Conservation (phyloP, 768 basidiomycete genomes). For the Mycena galericulata region DNA sequence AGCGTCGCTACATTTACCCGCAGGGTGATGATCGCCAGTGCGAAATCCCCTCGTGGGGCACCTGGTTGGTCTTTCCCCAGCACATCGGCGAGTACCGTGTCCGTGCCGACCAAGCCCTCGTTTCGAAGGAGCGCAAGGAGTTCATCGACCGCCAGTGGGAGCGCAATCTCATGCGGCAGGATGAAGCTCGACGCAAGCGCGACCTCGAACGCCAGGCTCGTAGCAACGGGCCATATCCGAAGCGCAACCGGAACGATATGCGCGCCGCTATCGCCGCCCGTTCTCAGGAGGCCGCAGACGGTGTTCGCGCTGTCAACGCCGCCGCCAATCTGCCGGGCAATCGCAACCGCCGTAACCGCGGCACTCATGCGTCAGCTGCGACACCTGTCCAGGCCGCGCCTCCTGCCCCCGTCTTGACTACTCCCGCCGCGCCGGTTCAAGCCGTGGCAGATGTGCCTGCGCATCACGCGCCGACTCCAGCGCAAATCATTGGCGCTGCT, state of each 20-base stretch:
- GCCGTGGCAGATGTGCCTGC: not conserved
- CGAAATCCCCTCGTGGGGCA: not conserved
- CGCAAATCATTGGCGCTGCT: not conserved
- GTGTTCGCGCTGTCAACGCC: not conserved
- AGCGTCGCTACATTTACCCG: not conserved
- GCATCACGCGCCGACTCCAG: not conserved
- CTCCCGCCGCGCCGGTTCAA: too few species aligned
- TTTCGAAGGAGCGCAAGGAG: not conserved
- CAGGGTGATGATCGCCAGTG: not conserved
- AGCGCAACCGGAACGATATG: not conserved
- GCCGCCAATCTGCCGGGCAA: not conserved
- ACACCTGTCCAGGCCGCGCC: not conserved
- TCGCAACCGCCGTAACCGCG: not conserved
- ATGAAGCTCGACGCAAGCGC: not conserved
- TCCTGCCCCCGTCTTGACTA: too few species aligned
- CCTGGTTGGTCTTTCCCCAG: not conserved
- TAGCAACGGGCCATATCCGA: not conserved
- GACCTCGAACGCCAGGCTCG: not conserved
- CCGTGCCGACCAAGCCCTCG: not conserved
- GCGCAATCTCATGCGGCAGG: not conserved
- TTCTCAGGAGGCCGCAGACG: not conserved
- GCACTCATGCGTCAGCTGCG: not conserved
- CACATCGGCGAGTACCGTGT: slow-evolving; percentile 1
- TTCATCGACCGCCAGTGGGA: not conserved
- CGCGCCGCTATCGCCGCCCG: not conserved